Conservation (phyloP, 345 rosid genomes). For the Pseudoturritis turrita region DNA sequence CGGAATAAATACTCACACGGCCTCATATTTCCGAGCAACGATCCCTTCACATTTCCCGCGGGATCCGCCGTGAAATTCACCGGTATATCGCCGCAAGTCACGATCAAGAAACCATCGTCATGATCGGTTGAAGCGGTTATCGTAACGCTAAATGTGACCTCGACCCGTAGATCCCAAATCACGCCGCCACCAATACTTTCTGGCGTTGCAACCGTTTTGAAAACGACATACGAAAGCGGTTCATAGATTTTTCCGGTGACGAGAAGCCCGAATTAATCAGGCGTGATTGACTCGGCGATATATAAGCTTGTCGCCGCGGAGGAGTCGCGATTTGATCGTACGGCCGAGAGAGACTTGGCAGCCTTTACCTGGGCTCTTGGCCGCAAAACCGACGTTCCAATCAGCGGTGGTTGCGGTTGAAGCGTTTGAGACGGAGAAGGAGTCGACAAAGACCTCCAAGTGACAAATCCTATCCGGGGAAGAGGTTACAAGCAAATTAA, state of each 20-base stretch:
- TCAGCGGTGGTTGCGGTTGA: not conserved
- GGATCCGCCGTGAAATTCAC: not conserved
- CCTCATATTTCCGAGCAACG: not conserved
- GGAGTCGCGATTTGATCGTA: not conserved
- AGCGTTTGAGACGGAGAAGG: not conserved
- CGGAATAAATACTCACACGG: conserved; percentile 3
- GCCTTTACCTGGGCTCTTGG: not conserved
- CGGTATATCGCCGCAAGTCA: not conserved
- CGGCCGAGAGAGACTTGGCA: not conserved
- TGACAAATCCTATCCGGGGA: not conserved
- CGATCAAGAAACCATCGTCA: not conserved
- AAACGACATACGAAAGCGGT: not conserved
- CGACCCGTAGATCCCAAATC: not conserved
- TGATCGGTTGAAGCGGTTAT: not conserved
- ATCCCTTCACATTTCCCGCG: not conserved
- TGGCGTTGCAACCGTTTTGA: not conserved
- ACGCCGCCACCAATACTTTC: not conserved
- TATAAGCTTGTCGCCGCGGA: not conserved
- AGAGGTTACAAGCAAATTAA: fast-evolving
- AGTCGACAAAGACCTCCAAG: conserved; percentile 9
- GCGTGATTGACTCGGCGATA: not conserved
- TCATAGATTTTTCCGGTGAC: not conserved
- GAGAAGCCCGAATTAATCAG: not conserved
- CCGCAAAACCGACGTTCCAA: not conserved
- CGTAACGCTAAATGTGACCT: not conserved